Conservation (phyloP, 2,329 filamentous ascomycete species). For the Geosmithia putterillii region DNA sequence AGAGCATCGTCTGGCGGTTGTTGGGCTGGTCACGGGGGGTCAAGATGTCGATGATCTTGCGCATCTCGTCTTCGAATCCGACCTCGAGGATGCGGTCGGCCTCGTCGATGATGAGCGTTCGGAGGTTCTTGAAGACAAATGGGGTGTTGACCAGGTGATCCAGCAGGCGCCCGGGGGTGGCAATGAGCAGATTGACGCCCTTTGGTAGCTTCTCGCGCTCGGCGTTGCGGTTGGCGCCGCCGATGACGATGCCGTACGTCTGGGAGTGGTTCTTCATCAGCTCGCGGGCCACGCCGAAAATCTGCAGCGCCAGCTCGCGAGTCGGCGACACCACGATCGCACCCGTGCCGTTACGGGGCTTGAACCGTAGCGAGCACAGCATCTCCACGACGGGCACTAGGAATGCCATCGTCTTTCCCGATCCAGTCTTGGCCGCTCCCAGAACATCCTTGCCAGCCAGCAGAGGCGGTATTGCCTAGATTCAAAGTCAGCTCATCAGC, state of each 20-base stretch:
- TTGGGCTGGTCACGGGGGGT: conserved; percentile 60
- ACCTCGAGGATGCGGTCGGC: conserved; percentile 94
- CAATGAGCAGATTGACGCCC: conserved; percentile 89
- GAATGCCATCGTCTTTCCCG: conserved; percentile 91
- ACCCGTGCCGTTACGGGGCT: conserved; percentile 86
- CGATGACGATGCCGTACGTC: conserved; percentile 92
- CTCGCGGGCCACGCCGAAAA: conserved; percentile 88
- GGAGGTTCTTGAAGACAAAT: conserved; percentile 86
- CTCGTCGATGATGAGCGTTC: conserved; percentile 89
- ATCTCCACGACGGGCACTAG: conserved; percentile 91
- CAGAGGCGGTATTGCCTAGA: conserved; percentile 67
- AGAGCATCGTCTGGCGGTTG: conserved; percentile 90
- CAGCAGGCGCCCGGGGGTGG: conserved; percentile 81
- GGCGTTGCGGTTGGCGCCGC: conserved; percentile 79
- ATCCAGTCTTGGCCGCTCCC: conserved; percentile 90
- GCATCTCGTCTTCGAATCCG: conserved; percentile 97
- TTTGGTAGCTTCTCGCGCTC: conserved; percentile 91
- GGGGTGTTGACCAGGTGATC: conserved; percentile 92
- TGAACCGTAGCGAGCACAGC: conserved; percentile 80
- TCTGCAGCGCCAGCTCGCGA: conserved; percentile 86
- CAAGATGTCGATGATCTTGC: conserved; percentile 88
- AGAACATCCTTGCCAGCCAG: conserved; percentile 86
- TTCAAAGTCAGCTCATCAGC: neutral
- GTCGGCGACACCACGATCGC: conserved; percentile 90
- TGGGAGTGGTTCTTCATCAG: conserved; percentile 89